These are phyloP conservation scores for Backusella australiensis DNA, from an alignment of 192 early-diverging fungal genomes.

Conservation along the genomic window DNA sequence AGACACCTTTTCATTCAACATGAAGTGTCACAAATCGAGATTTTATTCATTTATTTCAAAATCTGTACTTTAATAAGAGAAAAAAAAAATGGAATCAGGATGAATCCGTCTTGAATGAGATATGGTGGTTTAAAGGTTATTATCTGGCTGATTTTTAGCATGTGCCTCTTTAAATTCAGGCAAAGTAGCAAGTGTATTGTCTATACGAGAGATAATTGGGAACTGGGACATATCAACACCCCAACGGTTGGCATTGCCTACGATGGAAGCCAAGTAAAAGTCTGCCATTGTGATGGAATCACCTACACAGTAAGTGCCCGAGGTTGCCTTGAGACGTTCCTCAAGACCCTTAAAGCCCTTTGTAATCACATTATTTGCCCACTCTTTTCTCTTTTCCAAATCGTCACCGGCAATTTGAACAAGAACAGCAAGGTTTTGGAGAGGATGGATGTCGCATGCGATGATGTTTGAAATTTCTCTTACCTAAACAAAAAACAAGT, in stretches of 20 bases:
- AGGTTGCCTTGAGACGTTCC: slow-evolving; percentile 54
- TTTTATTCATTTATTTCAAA: no score
- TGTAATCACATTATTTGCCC: slow-evolving; percentile 55
- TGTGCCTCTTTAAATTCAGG: slow-evolving; percentile 66
- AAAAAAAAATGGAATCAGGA: no score
- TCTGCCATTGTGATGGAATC: slow-evolving; percentile 86
- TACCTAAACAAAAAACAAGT: slow-evolving; percentile 38
- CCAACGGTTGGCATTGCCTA: slow-evolving; percentile 69
- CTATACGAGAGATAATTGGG: slow-evolving; percentile 66
- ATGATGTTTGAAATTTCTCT: slow-evolving; percentile 70
- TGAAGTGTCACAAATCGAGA: no score
- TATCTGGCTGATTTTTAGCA: slow-evolving; percentile 64
- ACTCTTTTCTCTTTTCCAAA: slow-evolving; percentile 49
- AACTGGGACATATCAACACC: slow-evolving; percentile 69
- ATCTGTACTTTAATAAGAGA: background rate
- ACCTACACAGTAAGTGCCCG: slow-evolving; percentile 76
- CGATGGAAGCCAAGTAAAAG: slow-evolving; percentile 73
- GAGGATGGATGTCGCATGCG: slow-evolving; percentile 82
- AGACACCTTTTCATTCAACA: no score
- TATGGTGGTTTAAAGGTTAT: background rate
- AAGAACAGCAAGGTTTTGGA: slow-evolving; percentile 80
- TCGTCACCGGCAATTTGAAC: slow-evolving; percentile 55
- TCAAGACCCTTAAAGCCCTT: slow-evolving; percentile 75
- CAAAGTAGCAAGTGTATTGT: slow-evolving; percentile 50
- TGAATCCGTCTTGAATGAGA: no score